Evolutionary conservation across 1,284 basidiomycete species (phyloP), one percentile per base, ranked within the genome.

Genomic region (Cutaneotrichosporon dermatis): DNA sequence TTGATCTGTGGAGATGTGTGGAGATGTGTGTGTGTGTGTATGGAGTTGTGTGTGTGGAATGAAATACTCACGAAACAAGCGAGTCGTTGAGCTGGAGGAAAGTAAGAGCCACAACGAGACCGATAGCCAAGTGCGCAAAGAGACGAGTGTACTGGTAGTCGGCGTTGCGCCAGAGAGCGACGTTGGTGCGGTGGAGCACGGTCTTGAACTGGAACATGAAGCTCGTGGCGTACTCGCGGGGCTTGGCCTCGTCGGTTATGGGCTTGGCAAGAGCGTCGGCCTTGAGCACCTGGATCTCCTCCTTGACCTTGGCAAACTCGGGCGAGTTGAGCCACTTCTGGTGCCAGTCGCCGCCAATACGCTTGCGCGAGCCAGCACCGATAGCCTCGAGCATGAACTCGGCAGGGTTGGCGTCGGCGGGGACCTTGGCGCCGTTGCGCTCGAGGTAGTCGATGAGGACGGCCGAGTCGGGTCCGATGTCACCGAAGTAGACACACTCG

Each of bases 71-170:
- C 39, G 39, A 40, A 12, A 40, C 39, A 12, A 84, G 64, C 61
- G 85, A 86, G 67, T 84, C 78, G 53, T 83, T 83, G 25, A 93
- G 81, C 71, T 88, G 86, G 57, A 97, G 80, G 84, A 93, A 93
- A 11, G 90, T 89, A 54, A 97, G 80, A 36, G 88, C 88, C 57
- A 92, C 83, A 73, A 88, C 85, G 4, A 95, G 80, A 6, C 89
- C 87, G 62, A 94, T 88, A 70, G 88, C 84, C 6, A 82, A 80
- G 65, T 88, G 86, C 6, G 88, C 84, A 76, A 92, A 91, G 48
- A 93, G 80, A 53, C 92, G 85, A 50, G 86, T 92, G 80, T 88
- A 90, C 59, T 80, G 78, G 70, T 83, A 83, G 51, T 82, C 81
- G 44, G 81, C 79, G 65, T 92, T 90, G 59, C 92, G 82, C 88